Evolutionary conservation across 805 yeast species (phyloP).

Genomic region (Gaillardinia entomophila): DNA sequence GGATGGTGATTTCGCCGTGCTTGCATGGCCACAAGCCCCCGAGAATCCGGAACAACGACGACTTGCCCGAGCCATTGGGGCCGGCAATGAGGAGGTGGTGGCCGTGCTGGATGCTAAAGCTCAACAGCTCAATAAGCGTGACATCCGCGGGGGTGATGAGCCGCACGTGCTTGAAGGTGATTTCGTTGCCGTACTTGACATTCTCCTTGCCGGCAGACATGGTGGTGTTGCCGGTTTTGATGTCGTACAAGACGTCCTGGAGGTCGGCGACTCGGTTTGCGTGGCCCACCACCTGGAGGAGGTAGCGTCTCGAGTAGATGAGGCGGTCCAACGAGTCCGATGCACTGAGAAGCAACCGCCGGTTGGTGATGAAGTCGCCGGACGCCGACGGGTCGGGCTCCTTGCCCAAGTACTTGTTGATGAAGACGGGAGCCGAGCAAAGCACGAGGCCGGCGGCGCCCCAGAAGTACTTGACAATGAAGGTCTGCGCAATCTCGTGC

Average conservation of each 20-base stretch:
- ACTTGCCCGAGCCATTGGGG: slow-evolving; percentile 95
- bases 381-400: slow-evolving; percentile 45
- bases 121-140: slow-evolving; percentile 56
- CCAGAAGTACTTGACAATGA: slow-evolving; percentile 87
- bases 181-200: slow-evolving; percentile 36
- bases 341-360: slow-evolving; percentile 76
- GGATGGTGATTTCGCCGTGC: slow-evolving; percentile 53
- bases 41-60: slow-evolving; percentile 81
- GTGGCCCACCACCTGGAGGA: slow-evolving; percentile 80
- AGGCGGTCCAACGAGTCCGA: slow-evolving; percentile 85
- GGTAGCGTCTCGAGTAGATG: slow-evolving; percentile 76
- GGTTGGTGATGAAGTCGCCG: slow-evolving; percentile 83
- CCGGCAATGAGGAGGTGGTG: slow-evolving; percentile 87
- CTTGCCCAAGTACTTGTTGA: slow-evolving; percentile 46
- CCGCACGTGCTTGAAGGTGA: slow-evolving; percentile 71
- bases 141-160: slow-evolving; percentile 82
- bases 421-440: slow-evolving; percentile 85
- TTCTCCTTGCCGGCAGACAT: slow-evolving; percentile 8
- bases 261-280: slow-evolving; percentile 69
- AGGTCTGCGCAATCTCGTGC: slow-evolving; percentile 81
- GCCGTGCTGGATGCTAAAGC: slow-evolving; percentile 72
- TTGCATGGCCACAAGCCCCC: slow-evolving; percentile 93
- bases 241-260: slow-evolving; percentile 53
- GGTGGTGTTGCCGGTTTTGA: slow-evolving; percentile 19
- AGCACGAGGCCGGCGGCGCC: slow-evolving; percentile 90